A percentile compares a stretch with the other conserved stretches of the same genome.
phyloP scores from a whole-genome alignment of 2,329 filamentous ascomycete species.

The Laburnicola sp. region DNA sequence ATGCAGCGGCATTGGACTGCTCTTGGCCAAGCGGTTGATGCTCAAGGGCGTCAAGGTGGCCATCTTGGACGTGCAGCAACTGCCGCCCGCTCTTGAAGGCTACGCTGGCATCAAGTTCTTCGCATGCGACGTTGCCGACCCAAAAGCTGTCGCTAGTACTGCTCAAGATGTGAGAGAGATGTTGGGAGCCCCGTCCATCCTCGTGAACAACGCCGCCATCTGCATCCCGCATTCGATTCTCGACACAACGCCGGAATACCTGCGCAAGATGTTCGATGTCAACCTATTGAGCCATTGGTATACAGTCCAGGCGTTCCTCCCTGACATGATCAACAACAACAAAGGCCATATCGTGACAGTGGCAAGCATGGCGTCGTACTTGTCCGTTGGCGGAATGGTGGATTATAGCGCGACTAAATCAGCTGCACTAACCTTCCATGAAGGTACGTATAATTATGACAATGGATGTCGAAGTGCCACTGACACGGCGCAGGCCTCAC shows the following conservation, averaged over 20 bases:
- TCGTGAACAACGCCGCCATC: conserved; percentile 46
- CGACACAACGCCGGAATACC: conserved; percentile 31
- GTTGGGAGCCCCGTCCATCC: conserved; percentile 36
- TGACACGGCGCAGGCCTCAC: conserved; percentile 47
- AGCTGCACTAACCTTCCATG: conserved; percentile 58
- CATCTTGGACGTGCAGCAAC: conserved; percentile 37
- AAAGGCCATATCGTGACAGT: conserved; percentile 61
- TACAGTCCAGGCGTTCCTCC: conserved; percentile 41
- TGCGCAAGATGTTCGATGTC: conserved; percentile 42
- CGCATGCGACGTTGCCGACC: conserved; percentile 40
- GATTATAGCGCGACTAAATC: conserved; percentile 59
- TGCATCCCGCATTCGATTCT: conserved; percentile 37
- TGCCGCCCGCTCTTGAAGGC: conserved; percentile 32
- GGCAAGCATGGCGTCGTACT: conserved; percentile 57
- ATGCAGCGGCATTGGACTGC: conserved; percentile 41
- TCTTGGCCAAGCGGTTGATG: conserved; percentile 33
- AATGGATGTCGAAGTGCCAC: conserved; percentile 38
- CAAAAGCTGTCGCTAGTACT: conserved; percentile 27
- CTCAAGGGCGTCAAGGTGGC: conserved; percentile 36
- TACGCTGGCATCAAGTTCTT: conserved; percentile 35
- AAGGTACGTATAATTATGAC: conserved; percentile 37
- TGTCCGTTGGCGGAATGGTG: conserved; percentile 53
- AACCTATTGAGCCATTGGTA: conserved; percentile 43
- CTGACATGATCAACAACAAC: conserved; percentile 40
- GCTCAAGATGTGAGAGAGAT: conserved; percentile 28